phyloP scores from a whole-genome alignment of 495 filamentous ascomycete genomes.

The Pyronema domesticum region DNA sequence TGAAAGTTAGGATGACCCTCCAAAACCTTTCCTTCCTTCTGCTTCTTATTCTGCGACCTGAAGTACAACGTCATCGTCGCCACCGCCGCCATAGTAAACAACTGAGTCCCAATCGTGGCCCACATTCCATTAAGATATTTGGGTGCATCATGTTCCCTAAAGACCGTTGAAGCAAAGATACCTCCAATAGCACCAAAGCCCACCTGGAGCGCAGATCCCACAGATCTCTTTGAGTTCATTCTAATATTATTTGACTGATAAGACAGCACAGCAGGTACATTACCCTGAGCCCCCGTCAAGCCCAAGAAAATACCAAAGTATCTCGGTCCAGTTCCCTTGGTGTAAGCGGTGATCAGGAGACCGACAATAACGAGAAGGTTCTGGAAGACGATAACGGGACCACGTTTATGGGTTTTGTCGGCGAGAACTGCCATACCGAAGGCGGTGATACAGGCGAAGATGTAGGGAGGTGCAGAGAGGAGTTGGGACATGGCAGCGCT shows the following conservation, averaged over 20 bases:
- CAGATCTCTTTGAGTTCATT: conserved; percentile 39
- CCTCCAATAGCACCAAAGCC: conserved; percentile 42
- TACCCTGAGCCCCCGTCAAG: conserved; percentile 36
- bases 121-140: conserved; percentile 39
- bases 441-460: conserved; percentile 26
- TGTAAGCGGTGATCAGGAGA: conserved; percentile 37
- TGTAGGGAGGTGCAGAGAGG: conserved; percentile 30
- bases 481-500: conserved; percentile 28
- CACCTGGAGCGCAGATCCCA: conserved; percentile 25
- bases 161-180: conserved; percentile 39
- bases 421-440: conserved; percentile 32
- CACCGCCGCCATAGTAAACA: conserved; percentile 8
- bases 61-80: conserved; percentile 12
- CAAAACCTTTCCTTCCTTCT: conserved; percentile 12
- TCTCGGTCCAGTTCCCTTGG: conserved; percentile 29
- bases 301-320: conserved; percentile 44
- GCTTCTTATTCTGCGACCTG: conserved; percentile 19
- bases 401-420: conserved; percentile 38
- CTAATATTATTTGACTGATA: conserved; percentile 50
- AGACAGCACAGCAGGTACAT: conserved; percentile 37
- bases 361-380: conserved; percentile 33
- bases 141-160: conserved; percentile 36
- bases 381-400: conserved; percentile 37
- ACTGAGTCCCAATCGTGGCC: conserved; percentile 20
- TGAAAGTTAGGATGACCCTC: conserved; percentile 16